These are phyloP conservation scores for Trichoderma virens DNA, from an alignment of 495 filamentous ascomycete species.

Conservation along the genomic window DNA sequence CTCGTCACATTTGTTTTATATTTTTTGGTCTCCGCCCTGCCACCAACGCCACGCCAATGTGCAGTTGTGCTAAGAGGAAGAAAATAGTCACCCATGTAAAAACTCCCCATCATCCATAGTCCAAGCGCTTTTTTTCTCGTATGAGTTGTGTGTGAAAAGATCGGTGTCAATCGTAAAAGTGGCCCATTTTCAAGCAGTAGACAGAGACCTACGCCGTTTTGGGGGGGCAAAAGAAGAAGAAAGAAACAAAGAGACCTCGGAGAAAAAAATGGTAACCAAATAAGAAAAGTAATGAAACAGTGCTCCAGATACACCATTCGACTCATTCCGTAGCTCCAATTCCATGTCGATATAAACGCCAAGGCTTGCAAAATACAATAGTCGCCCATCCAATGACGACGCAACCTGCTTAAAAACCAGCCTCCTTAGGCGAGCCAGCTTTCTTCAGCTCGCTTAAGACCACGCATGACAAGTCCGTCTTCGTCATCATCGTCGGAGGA, in stretches of 20 bases:
- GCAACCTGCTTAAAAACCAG: too few relatives aligned
- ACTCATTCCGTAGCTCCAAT: background rate
- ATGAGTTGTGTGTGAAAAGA: background rate
- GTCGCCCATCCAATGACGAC: background rate
- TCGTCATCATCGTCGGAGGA: slow-evolving; percentile 27
- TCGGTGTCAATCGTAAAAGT: background rate
- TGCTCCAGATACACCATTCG: background rate
- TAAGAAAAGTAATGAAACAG: background rate
- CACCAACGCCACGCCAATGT: slow-evolving; percentile 3
- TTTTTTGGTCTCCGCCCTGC: background rate
- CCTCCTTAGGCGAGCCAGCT: slow-evolving; percentile 37
- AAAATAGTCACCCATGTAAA: background rate
- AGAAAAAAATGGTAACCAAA: too few relatives aligned
- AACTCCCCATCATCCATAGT: background rate
- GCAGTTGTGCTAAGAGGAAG: background rate
- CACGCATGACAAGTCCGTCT: slow-evolving; percentile 42
- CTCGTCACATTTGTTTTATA: background rate
- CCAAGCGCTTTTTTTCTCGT: background rate
- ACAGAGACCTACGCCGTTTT: background rate
- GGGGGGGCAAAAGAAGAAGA: background rate
- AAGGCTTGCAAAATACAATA: background rate
- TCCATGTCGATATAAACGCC: slow-evolving; percentile 6
- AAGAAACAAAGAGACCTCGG: background rate
- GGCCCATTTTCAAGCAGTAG: background rate
- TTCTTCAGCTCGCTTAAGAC: slow-evolving; percentile 41